Evolutionary conservation across 768 basidiomycete species (phyloP).

Genomic region (Rhodocollybia butyracea): DNA sequence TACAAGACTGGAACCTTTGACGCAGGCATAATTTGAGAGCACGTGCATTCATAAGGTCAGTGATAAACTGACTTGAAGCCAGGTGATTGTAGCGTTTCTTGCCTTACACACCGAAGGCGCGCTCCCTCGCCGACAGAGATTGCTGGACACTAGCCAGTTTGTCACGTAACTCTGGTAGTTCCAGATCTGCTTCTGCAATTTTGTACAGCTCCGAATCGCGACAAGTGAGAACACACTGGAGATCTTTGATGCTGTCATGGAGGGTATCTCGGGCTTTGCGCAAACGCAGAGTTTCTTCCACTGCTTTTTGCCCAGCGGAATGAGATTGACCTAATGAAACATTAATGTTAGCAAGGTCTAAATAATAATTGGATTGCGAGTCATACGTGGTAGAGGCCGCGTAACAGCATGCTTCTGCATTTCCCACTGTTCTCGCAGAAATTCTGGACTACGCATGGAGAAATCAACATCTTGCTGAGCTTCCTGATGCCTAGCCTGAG

Average conservation of each 20-base stretch:
- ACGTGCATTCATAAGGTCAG: neutral
- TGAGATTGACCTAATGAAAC: neutral
- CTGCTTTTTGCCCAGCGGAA: too few relatives aligned
- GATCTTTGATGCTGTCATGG: neutral
- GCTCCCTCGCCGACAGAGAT: neutral
- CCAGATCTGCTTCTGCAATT: neutral
- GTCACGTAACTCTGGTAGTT: neutral
- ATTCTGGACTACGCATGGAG: neutral
- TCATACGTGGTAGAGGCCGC: slow-evolving; percentile 13
- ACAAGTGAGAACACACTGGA: neutral
- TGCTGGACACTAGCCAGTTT: neutral
- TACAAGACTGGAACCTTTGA: neutral
- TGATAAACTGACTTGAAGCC: neutral
- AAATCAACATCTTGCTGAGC: neutral
- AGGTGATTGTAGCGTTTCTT: neutral
- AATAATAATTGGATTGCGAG: neutral
- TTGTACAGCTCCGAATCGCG: neutral
- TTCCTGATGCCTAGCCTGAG: neutral
- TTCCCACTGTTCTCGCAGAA: slow-evolving; percentile 11
- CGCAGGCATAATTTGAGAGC: too few relatives aligned
- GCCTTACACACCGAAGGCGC: neutral
- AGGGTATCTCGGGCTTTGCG: neutral
- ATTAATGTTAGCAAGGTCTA: neutral
- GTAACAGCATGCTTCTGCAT: slow-evolving; percentile 3
- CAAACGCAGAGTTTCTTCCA: neutral